Conservation (phyloP, 352 stramenopile genomes). For the Phytopythium ostracodes region DNA sequence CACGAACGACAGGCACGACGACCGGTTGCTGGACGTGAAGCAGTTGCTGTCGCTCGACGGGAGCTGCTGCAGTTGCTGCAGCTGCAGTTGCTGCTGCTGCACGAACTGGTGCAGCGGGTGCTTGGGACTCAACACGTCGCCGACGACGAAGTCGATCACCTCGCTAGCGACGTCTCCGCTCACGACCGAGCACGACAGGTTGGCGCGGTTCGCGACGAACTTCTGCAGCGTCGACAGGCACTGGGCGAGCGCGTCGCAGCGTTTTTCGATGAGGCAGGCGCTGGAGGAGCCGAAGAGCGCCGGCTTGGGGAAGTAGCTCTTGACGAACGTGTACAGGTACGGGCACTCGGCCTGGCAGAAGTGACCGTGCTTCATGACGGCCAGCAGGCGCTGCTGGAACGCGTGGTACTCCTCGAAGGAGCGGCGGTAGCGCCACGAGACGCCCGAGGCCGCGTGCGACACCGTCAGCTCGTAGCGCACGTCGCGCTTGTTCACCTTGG, state of each 20-base stretch:
- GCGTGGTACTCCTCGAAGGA: slow-evolving; percentile 30
- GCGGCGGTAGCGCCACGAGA: background rate
- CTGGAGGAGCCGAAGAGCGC: slow-evolving; percentile 22
- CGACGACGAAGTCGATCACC: slow-evolving; percentile 25
- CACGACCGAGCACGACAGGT: slow-evolving; percentile 29
- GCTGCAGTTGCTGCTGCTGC: slow-evolving; percentile 4
- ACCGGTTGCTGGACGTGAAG: slow-evolving; percentile 3
- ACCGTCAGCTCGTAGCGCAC: slow-evolving; percentile 7
- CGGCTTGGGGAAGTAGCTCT: slow-evolving; percentile 33
- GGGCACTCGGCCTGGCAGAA: slow-evolving; percentile 49
- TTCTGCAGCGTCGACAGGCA: slow-evolving; percentile 30
- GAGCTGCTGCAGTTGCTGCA: slow-evolving; percentile 7
- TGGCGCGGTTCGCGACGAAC: slow-evolving; percentile 27
- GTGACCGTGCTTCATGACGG: slow-evolving; percentile 26
- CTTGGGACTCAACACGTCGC: slow-evolving; percentile 21
- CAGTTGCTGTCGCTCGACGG: slow-evolving; percentile 1
- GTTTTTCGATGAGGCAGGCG: slow-evolving; percentile 19
- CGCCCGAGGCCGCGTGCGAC: slow-evolving; percentile 2
- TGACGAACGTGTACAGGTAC: slow-evolving; percentile 47
- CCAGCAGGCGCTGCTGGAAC: slow-evolving; percentile 29
- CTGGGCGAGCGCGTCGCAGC: slow-evolving; percentile 20
- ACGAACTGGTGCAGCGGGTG: slow-evolving; percentile 19
- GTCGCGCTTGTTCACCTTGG: slow-evolving; percentile 1
- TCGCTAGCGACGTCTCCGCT: slow-evolving; percentile 17
- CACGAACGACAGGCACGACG: slow-evolving; percentile 5